Evolutionary conservation across 805 yeast genomes (phyloP), one percentile per base, ranked within the genome.

Genomic region (Candida adriatica): DNA sequence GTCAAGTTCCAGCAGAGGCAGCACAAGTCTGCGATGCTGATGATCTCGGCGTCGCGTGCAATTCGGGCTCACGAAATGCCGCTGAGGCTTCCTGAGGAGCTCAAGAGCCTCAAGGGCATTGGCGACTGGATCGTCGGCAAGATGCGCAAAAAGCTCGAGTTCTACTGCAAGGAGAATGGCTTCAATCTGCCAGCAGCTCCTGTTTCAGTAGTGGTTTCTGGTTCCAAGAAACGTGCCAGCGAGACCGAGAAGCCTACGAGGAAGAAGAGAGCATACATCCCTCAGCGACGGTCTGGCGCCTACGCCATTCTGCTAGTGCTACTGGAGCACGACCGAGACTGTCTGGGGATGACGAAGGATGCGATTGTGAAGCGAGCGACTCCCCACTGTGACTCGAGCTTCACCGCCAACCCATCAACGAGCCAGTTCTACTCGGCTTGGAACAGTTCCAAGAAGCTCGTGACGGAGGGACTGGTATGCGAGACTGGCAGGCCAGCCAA

Each of bases 241-340:
- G 19, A 20, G 13, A 24, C 8, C 13, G 30, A 13, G 8, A 30
- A 11, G 10, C 11, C 22, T 11, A 19, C 22, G 11, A 19, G 38
- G 29, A 30, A 49, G 36, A 33, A 36, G n/a, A 49, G 45, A 18
- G 62, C 56, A 22, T 86, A 82, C 52, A 66, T 86, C 1, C 96
- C 96, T 0, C 66, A 64, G 29, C 73, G 75, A 38, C 59, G 88
- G 21, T 75, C 92, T 0, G 96, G 96, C 2, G 94, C 83, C 0
- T 88, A 83, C 59, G 95, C 92, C 0, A 80, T 87, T 7, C 46
- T 87, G 13, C 39, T 85, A 13, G 77, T 78, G 0, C 56, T 87
- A 4, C 58, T 64, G 30, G 62, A 71, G 27, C 34, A 49, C 17
- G 86, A 78, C 45, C 52, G 57, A 4, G 45, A 55, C 2, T 54